phyloP scores from a whole-genome alignment of 2,329 filamentous ascomycete genomes.

The Aureobasidium subglaciale region DNA sequence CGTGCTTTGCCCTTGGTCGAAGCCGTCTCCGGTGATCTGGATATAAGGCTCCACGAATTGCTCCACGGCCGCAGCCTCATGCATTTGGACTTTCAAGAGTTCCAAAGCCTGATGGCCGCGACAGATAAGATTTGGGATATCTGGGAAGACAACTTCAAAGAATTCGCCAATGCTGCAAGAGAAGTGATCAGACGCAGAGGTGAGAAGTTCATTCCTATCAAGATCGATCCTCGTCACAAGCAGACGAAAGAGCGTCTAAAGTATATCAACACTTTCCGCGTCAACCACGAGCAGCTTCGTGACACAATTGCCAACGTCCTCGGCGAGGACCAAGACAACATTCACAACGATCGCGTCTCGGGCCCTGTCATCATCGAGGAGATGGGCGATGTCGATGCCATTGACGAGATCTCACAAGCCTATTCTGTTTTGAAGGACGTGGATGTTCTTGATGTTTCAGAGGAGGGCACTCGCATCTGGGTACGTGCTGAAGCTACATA shows the following conservation, averaged over 20 bases:
- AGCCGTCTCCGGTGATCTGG: slow-evolving; percentile 88
- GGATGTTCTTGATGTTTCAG: slow-evolving; percentile 85
- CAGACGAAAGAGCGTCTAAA: slow-evolving; percentile 85
- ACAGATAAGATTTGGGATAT: slow-evolving; percentile 80
- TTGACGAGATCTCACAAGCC: slow-evolving; percentile 90
- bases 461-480: slow-evolving; percentile 85
- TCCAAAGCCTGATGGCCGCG: slow-evolving; percentile 74
- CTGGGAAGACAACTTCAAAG: slow-evolving; percentile 95
- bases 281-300: slow-evolving; percentile 96
- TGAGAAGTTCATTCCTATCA: slow-evolving; percentile 98
- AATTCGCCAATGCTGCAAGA: slow-evolving; percentile 94
- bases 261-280: slow-evolving; percentile 89
- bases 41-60: slow-evolving; percentile 75
- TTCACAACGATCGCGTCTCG: slow-evolving; percentile 49
- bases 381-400: slow-evolving; percentile 93
- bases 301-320: slow-evolving; percentile 96
- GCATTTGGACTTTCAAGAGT: slow-evolving; percentile 86
- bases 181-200: slow-evolving; percentile 89
- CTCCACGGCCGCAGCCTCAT: slow-evolving; percentile 83
- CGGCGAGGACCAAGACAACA: slow-evolving; percentile 53
- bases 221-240: slow-evolving; percentile 79
- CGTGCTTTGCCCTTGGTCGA: slow-evolving; percentile 91
- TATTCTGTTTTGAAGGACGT: slow-evolving; percentile 93
- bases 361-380: slow-evolving; percentile 75
- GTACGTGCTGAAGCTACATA: slow-evolving; percentile 91